Evolutionary conservation across 306 rosid species (phyloP).

Genomic region (Oemleria cerasiformis): DNA sequence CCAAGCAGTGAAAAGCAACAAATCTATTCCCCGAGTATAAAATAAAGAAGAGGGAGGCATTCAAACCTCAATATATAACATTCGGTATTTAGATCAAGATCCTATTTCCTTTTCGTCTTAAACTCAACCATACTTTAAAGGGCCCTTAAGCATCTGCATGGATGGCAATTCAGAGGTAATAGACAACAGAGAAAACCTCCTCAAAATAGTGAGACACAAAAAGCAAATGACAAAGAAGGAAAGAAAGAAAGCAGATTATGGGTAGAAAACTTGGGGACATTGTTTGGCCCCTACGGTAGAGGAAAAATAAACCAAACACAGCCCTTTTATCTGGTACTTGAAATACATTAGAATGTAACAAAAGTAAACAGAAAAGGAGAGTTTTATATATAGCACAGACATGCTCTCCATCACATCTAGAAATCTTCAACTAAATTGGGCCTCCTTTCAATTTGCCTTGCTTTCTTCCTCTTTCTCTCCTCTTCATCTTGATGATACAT

Average conservation of each 20-base stretch:
- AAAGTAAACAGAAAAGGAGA: conserved; percentile 32
- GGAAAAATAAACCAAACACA: conserved; percentile 38
- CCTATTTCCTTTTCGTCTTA: too few relatives aligned
- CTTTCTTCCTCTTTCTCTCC: conserved; percentile 21
- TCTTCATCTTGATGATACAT: conserved; percentile 20
- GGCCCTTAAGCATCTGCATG: too few relatives aligned
- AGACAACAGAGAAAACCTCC: too few relatives aligned
- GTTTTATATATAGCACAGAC: conserved; percentile 35
- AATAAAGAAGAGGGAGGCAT: too few relatives aligned
- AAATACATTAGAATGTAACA: conserved; percentile 29
- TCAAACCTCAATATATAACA: too few relatives aligned
- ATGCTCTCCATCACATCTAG: conserved; percentile 30
- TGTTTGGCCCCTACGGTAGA: conserved; percentile 31
- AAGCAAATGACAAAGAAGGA: conserved; percentile 16
- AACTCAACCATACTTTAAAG: too few relatives aligned
- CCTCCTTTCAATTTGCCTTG: conserved; percentile 11
- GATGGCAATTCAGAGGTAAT: too few relatives aligned
- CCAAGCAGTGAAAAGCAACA: too few relatives aligned
- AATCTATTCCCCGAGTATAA: too few relatives aligned
- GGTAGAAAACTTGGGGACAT: conserved; percentile 23
- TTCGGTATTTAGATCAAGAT: too few relatives aligned
- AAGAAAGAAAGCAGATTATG: conserved; percentile 13
- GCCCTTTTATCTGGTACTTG: conserved; percentile 29
- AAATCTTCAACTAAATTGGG: conserved; percentile 27
- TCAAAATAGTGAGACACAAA: background rate